phyloP scores from a whole-genome alignment of 2,329 filamentous ascomycete genomes.

The Pyricularia sp. region DNA sequence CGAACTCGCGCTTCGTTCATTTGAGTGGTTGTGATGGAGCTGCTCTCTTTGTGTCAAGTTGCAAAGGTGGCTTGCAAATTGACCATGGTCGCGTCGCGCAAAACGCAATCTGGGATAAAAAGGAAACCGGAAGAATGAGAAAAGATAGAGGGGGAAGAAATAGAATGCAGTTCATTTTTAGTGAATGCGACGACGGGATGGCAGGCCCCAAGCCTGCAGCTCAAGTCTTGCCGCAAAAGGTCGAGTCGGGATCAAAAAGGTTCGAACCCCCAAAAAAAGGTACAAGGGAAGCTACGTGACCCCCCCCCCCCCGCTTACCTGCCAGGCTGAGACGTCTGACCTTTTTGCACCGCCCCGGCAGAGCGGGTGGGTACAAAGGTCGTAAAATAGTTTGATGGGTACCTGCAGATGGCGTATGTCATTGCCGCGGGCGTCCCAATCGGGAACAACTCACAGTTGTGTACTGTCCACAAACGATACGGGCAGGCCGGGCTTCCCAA shows the following conservation, averaged over 20 bases:
- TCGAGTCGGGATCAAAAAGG: not conserved
- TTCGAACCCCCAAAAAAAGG: not conserved
- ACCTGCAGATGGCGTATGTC: not conserved
- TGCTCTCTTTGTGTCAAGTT: not conserved
- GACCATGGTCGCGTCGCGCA: too few relatives aligned
- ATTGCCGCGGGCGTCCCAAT: not conserved
- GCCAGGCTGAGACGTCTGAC: not conserved
- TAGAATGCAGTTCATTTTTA: not conserved
- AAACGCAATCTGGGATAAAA: not conserved
- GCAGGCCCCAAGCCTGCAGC: not conserved
- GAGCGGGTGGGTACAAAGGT: too few relatives aligned
- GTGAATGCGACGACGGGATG: not conserved
- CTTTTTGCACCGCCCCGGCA: not conserved
- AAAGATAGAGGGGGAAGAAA: too few relatives aligned
- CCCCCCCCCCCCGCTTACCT: not conserved
- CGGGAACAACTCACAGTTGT: not conserved
- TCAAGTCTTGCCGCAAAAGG: not conserved
- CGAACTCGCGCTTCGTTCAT: not conserved
- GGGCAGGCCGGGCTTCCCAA: too few relatives aligned
- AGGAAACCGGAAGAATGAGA: not conserved
- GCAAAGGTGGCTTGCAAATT: not conserved
- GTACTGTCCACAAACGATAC: too few relatives aligned
- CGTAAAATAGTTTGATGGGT: not conserved
- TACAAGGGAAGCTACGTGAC: too few relatives aligned
- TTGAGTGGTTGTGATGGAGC: not conserved